These are phyloP conservation scores for Chlorella sp. DNA, from an alignment of 139 green algal species.

Conservation along the genomic window DNA sequence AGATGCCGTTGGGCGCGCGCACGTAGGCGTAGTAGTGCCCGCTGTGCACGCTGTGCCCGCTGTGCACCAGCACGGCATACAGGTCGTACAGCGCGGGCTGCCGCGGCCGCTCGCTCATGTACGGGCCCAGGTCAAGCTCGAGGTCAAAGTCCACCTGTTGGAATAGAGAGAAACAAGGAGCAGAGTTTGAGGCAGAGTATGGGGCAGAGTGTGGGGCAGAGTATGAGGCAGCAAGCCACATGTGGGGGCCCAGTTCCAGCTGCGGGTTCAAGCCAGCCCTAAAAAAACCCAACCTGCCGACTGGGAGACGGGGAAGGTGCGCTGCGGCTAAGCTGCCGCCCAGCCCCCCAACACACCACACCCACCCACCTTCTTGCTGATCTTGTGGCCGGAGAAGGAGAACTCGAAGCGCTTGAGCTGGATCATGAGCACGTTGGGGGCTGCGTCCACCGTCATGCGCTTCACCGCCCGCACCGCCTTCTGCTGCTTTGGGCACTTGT, in stretches of 20 bases:
- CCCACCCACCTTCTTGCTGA: constrained; percentile 65
- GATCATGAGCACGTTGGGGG: constrained; percentile 87
- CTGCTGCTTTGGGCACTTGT: constrained; percentile 83
- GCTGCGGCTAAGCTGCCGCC: no score
- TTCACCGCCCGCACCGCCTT: constrained; percentile 77
- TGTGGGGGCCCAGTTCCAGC: background rate
- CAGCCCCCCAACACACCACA: background rate
- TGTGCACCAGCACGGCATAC: constrained; percentile 95
- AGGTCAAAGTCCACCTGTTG: constrained; percentile 78
- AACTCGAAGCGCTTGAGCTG: constrained; percentile 95
- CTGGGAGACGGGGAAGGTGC: no score
- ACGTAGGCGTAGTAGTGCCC: constrained; percentile 97
- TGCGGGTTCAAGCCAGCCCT: no score
- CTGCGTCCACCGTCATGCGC: constrained; percentile 78
- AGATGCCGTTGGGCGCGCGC: constrained; percentile 56
- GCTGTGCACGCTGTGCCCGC: constrained; percentile 88
- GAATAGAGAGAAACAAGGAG: background rate
- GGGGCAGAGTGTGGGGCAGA: background rate
- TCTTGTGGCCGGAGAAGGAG: constrained; percentile 78
- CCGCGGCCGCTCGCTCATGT: constrained; percentile 48
- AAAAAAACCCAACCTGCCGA: no score
- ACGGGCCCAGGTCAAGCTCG: constrained; percentile 82
- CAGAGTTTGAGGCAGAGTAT: background rate
- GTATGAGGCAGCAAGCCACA: background rate
- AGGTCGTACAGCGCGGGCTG: constrained; percentile 74